phyloP scores from a whole-genome alignment of 768 basidiomycete genomes.

The Boletus bicolor region DNA sequence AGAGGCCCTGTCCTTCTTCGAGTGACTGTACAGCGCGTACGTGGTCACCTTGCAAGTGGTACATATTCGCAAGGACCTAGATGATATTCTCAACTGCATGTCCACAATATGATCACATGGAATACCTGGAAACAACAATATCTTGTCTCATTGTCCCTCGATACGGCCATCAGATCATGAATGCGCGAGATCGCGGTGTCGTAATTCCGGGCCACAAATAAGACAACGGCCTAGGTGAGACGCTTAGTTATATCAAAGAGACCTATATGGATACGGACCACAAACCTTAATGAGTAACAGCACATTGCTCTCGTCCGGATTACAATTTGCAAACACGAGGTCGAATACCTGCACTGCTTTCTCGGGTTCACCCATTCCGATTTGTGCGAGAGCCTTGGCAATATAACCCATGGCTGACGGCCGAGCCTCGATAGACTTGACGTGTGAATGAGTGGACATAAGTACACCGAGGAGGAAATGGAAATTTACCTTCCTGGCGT shows the following conservation, averaged over 20 bases:
- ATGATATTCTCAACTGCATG: background rate
- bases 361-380: background rate
- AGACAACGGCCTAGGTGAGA: background rate
- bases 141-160: background rate
- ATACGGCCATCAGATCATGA: background rate
- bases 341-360: background rate
- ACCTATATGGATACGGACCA: background rate
- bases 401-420: constrained; percentile 7
- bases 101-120: too few species aligned
- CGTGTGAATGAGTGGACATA: background rate
- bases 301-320: background rate
- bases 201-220: background rate
- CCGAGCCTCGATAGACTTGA: background rate
- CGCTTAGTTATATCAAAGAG: background rate
- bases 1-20: background rate
- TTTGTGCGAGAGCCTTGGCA: constrained; percentile 1
- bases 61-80: constrained; percentile 8
- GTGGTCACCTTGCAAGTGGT: background rate
- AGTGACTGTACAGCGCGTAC: background rate
- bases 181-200: constrained; percentile 2
- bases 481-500: too few species aligned
- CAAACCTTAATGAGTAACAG: constrained; percentile 7
- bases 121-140: constrained; percentile 8
- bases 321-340: background rate
- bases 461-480: too few species aligned